phyloP scores from a whole-genome alignment of 257 asterid genomes.

The Plectranthus barbatus region DNA sequence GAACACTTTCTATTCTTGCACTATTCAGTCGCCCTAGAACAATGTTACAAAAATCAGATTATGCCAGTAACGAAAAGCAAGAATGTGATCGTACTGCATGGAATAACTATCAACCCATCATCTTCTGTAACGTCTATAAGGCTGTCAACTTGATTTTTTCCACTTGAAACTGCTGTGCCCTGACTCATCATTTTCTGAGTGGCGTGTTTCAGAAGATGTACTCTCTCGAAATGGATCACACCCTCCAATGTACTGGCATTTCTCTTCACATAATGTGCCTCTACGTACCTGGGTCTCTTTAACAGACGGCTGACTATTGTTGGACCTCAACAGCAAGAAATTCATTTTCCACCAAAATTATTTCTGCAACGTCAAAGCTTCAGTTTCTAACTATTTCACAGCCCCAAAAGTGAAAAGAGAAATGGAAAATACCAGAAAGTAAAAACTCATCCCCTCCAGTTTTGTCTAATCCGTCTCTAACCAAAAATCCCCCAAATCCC shows the following conservation, averaged over 20 bases:
- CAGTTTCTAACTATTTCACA: neutral
- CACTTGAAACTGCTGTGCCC: constrained; percentile 31
- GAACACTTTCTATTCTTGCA: neutral
- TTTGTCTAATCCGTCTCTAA: neutral
- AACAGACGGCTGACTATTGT: constrained; percentile 45
- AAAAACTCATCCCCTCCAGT: neutral
- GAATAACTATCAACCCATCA: constrained; percentile 70
- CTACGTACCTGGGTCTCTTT: constrained; percentile 43
- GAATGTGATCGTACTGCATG: constrained; percentile 45
- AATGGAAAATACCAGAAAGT: too few relatives aligned
- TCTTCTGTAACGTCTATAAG: constrained; percentile 75
- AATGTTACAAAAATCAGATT: constrained; percentile 5
- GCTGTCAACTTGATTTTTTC: constrained; percentile 33
- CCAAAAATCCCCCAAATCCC: constrained; percentile 1
- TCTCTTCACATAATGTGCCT: constrained; percentile 29
- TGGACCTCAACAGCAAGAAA: constrained; percentile 81
- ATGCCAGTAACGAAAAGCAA: constrained; percentile 13
- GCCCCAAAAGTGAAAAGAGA: too few relatives aligned
- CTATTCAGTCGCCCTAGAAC: neutral
- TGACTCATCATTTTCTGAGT: constrained; percentile 33
- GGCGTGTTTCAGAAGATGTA: constrained; percentile 26
- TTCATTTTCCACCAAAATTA: constrained; percentile 58
- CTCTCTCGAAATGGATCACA: constrained; percentile 36
- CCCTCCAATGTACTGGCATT: constrained; percentile 49
- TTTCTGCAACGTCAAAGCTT: constrained; percentile 24